phyloP scores from a whole-genome alignment of 768 basidiomycete species.

The Suillus americanus region DNA sequence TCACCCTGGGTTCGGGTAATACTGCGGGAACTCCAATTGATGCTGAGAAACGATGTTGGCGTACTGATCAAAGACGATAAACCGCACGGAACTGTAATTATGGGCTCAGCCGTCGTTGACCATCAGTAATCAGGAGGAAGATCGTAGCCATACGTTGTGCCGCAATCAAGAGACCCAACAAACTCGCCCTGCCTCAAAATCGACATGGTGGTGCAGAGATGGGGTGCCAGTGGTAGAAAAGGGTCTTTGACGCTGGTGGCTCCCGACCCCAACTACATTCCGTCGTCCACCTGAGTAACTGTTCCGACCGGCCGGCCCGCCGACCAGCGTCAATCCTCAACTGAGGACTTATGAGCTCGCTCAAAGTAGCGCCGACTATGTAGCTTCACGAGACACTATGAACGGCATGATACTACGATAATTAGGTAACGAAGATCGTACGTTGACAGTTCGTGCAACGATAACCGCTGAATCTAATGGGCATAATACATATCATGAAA shows the following conservation, averaged over 20 bases:
- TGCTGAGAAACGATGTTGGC: slow-evolving; percentile 87
- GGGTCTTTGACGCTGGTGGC: slow-evolving; percentile 13
- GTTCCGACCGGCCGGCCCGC: slow-evolving; percentile 11
- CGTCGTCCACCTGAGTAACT: too few species aligned
- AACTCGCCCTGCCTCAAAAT: slow-evolving; percentile 69
- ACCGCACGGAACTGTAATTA: slow-evolving; percentile 73
- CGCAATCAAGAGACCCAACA: slow-evolving; percentile 91
- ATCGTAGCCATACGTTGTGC: slow-evolving; percentile 76
- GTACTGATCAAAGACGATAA: slow-evolving; percentile 86
- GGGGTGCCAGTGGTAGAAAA: not conserved
- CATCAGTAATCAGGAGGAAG: not conserved
- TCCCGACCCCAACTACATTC: not conserved
- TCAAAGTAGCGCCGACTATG: not conserved
- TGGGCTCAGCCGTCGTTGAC: slow-evolving; percentile 3
- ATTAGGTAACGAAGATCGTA: not conserved
- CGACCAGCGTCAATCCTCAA: not conserved
- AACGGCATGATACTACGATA: not conserved
- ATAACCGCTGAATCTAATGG: not conserved
- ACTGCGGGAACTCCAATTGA: slow-evolving; percentile 93
- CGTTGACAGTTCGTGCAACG: not conserved
- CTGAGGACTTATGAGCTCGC: not conserved
- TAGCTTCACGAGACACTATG: not conserved
- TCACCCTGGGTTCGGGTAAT: slow-evolving; percentile 85
- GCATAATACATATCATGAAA: slow-evolving; percentile 16
- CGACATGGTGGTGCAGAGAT: slow-evolving; percentile 24